phyloP scores from a whole-genome alignment of 2,329 filamentous ascomycete genomes.

The Fonsecaea monophora region DNA sequence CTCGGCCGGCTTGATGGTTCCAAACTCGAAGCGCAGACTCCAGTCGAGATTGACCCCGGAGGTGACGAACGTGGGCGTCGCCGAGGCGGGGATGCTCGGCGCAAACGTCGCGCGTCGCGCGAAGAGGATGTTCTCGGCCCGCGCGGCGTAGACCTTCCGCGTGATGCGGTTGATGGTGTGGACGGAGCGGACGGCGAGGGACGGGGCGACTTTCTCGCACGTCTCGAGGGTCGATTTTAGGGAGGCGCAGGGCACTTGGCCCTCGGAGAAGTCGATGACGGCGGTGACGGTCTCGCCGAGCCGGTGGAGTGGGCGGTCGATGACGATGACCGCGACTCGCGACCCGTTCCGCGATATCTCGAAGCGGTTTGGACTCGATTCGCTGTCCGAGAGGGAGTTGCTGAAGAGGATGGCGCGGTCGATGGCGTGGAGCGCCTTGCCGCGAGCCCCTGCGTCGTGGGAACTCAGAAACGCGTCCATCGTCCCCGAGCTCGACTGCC shows the following conservation, averaged over 20 bases:
- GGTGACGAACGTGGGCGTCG: slow-evolving; percentile 90
- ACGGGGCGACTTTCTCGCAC: slow-evolving; percentile 78
- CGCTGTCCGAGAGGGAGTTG: slow-evolving; percentile 70
- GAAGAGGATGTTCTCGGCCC: slow-evolving; percentile 83
- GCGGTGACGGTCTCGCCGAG: slow-evolving; percentile 86
- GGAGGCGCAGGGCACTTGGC: slow-evolving; percentile 82
- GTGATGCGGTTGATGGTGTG: slow-evolving; percentile 88
- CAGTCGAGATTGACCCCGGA: slow-evolving; percentile 86
- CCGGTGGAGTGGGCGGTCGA: slow-evolving; percentile 86
- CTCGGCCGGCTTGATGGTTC: slow-evolving; percentile 67
- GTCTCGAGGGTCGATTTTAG: slow-evolving; percentile 86
- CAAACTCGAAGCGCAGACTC: slow-evolving; percentile 90
- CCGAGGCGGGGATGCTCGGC: slow-evolving; percentile 79
- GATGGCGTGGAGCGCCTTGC: slow-evolving; percentile 81
- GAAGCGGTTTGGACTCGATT: slow-evolving; percentile 87
- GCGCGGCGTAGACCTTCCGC: slow-evolving; percentile 76
- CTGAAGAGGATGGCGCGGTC: slow-evolving; percentile 87
- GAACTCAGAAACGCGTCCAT: slow-evolving; percentile 28
- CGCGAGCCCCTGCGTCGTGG: slow-evolving; percentile 35
- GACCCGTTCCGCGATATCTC: slow-evolving; percentile 93
- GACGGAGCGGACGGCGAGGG: slow-evolving; percentile 81
- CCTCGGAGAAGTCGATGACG: slow-evolving; percentile 80
- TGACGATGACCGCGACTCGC: slow-evolving; percentile 86
- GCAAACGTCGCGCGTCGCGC: slow-evolving; percentile 79
- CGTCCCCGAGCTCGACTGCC: slow-evolving; percentile 39